Evolutionary conservation across 2,329 filamentous ascomycete species (phyloP).

Genomic region (Thielaviopsis ethacetica): DNA sequence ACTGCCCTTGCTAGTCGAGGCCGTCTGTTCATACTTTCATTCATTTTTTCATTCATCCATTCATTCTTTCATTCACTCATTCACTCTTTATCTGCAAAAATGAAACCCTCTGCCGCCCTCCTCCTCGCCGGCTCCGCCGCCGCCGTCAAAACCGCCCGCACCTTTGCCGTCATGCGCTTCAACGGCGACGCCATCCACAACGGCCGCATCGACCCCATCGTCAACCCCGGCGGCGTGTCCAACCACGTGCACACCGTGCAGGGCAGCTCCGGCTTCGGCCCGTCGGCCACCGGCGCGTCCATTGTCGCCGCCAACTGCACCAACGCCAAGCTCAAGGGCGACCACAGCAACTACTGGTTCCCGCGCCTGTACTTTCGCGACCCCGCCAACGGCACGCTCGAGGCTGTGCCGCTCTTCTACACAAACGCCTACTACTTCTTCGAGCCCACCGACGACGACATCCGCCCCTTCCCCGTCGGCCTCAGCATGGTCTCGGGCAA

Average conservation of each 20-base stretch:
- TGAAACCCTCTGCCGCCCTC: constrained; percentile 13
- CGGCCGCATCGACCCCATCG: constrained; percentile 50
- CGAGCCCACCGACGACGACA: constrained; percentile 45
- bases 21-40: constrained; percentile 3
- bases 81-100: not conserved
- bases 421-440: constrained; percentile 68
- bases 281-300: constrained; percentile 42
- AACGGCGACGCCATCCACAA: constrained; percentile 46
- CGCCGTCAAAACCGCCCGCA: constrained; percentile 28
- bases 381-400: constrained; percentile 43
- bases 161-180: constrained; percentile 56
- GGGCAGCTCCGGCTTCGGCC: constrained; percentile 52
- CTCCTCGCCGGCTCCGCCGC: constrained; percentile 16
- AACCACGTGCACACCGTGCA: constrained; percentile 54
- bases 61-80: too few species aligned
- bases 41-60: too few species aligned
- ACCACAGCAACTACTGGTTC: constrained; percentile 65
- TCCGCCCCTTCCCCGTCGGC: constrained; percentile 52
- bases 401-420: constrained; percentile 52
- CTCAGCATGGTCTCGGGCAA: constrained; percentile 58
- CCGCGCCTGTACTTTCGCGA: constrained; percentile 54
- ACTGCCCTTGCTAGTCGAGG: constrained; percentile 3
- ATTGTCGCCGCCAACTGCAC: constrained; percentile 49
- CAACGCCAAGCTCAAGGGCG: constrained; percentile 50
- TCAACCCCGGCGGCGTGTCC: constrained; percentile 41